Conservation (phyloP, 208 protist species). For the Endotrypanum monterogeii region DNA sequence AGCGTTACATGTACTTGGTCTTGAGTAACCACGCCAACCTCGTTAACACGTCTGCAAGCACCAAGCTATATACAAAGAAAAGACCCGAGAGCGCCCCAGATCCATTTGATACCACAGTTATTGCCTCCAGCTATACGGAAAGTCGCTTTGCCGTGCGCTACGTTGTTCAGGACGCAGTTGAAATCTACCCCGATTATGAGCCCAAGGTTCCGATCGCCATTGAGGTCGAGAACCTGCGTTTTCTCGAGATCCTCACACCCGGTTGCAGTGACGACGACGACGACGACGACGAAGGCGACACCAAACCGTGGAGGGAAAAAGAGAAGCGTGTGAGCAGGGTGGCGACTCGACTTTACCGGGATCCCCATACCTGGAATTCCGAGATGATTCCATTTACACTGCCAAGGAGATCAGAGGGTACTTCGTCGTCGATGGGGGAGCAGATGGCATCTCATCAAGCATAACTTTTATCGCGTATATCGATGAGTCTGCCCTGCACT, state of each 20-base stretch:
- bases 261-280: conserved; percentile 1
- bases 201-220: conserved; percentile 16
- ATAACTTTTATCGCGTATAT: background rate
- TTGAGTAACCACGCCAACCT: conserved; percentile 37
- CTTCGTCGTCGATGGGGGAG: background rate
- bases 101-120: background rate
- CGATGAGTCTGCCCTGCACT: background rate
- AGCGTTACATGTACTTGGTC: conserved; percentile 28
- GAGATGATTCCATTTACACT: conserved; percentile 40
- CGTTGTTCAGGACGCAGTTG: conserved; percentile 24
- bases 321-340: conserved; percentile 7
- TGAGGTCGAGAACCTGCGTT: conserved; percentile 22
- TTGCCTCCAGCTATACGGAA: conserved; percentile 25
- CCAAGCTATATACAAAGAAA: conserved; percentile 20
- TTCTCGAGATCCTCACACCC: conserved; percentile 19
- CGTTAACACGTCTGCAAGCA: conserved; percentile 23
- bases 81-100: conserved; percentile 2
- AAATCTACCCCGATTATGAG: conserved; percentile 35
- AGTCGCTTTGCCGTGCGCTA: conserved; percentile 36
- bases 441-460: background rate
- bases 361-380: conserved; percentile 34
- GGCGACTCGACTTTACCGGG: conserved; percentile 28
- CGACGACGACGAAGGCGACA: conserved; percentile 1
- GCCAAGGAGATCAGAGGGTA: background rate
- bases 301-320: background rate